Conservation (phyloP, 1,284 basidiomycete genomes). For the Boletus smithii region DNA sequence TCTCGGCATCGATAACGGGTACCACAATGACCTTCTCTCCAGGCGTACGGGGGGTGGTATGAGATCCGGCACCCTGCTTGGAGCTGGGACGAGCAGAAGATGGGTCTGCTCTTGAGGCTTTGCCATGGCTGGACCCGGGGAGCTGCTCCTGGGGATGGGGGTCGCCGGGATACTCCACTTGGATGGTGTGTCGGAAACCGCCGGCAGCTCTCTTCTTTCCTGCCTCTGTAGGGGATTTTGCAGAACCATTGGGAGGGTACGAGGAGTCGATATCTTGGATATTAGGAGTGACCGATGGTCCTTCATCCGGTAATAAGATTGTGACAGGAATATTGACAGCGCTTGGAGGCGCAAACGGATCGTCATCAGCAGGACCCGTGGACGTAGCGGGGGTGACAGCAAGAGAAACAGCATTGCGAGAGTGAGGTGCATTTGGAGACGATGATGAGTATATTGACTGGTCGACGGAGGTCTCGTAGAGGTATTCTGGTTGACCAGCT, state of each 20-base stretch:
- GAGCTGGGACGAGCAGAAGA: conserved; percentile 12
- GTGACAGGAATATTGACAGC: conserved; percentile 35
- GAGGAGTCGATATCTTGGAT: conserved; percentile 23
- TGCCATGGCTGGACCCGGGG: conserved; percentile 22
- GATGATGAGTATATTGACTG: conserved; percentile 42
- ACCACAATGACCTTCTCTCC: conserved; percentile 20
- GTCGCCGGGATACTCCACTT: conserved; percentile 78
- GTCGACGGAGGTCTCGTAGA: conserved; percentile 51
- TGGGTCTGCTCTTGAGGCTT: conserved; percentile 15
- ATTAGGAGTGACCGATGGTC: conserved; percentile 28
- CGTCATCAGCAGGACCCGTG: conserved; percentile 42
- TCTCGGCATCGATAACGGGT: conserved; percentile 3
- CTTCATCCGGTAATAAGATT: conserved; percentile 32
- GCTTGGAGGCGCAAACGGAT: conserved; percentile 46
- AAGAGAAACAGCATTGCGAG: conserved; percentile 44
- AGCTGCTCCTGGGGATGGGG: conserved; percentile 23
- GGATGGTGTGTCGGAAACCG: conserved; percentile 79
- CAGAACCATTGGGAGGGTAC: conserved; percentile 17
- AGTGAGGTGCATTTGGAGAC: conserved; percentile 30
- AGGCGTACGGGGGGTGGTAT: conserved; percentile 2
- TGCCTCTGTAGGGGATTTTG: conserved; percentile 31
- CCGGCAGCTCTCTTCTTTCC: conserved; percentile 38
- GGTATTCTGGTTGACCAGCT: conserved; percentile 44
- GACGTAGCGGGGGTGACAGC: conserved; percentile 43
- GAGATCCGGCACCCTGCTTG: conserved; percentile 20